Evolutionary conservation across 1,284 basidiomycete genomes (phyloP), one percentile per base, ranked within the genome.

Genomic region (Ceratobasidium theobromae): DNA sequence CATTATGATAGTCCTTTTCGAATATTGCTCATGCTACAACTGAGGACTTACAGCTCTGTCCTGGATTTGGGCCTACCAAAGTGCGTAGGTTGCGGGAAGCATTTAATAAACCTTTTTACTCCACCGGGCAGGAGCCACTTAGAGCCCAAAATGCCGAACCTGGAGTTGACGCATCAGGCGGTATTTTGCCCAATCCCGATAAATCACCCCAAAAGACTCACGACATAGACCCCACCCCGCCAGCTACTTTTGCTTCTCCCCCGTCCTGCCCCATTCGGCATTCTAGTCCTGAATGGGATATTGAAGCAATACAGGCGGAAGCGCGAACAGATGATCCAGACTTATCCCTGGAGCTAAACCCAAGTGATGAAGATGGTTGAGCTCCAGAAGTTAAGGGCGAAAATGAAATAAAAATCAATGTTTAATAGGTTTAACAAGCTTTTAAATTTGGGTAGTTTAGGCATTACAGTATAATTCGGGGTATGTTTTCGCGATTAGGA

Each of bases 1-100:
- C 9, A 25, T n/a, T 46, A 65, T 65, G 28, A 4, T 72, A 95
- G 95, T 93, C 91, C 70, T 91, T 98, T 70, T 84, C 88, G 3
- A 85, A 87, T 66, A 90, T 95, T 48, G 84, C 89, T 3, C 82
- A 79, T 57, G 87, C 91, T 1, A 84, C 86, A 0, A 77, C 88
- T 1, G 89, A 92, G 54, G 85, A 89, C 69, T 78, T 99, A 1
- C 83, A 86, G 55, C 86, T 85, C 60, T 86, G 97, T 46, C 95
- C 97, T 3, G 97, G 97, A 0, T 89, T 99, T 66, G 97, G 97
- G 1, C 91, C 93, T 70, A 87, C 95, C 65, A 99, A 99, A 77
- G 94, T 96, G 35, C 90, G 87, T 14, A 84, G 89, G 67, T 81
- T 91, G 51, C 86, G 86, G 72, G 89, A 87, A 66, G 87, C 89